phyloP scores from a whole-genome alignment of 768 basidiomycete genomes.

The Dioszegia crocea region DNA sequence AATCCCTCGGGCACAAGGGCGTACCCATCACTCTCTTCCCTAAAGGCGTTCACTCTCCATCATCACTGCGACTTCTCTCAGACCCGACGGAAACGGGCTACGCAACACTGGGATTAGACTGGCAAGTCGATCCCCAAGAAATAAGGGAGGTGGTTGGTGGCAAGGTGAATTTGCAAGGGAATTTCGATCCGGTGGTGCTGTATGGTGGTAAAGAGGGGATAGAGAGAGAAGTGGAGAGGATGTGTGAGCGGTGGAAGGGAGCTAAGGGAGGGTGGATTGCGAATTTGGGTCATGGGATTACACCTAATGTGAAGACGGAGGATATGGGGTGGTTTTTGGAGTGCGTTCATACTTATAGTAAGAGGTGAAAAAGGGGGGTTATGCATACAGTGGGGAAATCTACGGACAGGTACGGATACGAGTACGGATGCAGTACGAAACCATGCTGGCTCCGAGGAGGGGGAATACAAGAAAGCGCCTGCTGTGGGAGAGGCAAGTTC shows the following conservation, averaged over 20 bases:
- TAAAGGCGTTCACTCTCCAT: conserved; percentile 73
- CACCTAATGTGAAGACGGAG: conserved; percentile 90
- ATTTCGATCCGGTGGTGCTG: conserved; percentile 81
- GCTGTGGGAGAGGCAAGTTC: no score
- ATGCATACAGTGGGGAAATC: neutral
- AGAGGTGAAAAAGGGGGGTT: conserved; percentile 9
- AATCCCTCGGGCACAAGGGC: conserved; percentile 55
- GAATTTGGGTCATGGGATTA: conserved; percentile 95
- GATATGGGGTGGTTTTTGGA: conserved; percentile 87
- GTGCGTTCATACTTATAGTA: conserved; percentile 55
- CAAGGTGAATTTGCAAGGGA: conserved; percentile 63
- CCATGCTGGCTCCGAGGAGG: no score
- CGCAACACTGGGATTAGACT: conserved; percentile 86
- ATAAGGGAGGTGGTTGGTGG: conserved; percentile 61
- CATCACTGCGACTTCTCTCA: conserved; percentile 62
- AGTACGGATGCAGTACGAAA: no score
- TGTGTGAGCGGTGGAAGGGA: conserved; percentile 68
- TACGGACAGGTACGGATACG: no score
- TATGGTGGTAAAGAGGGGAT: conserved; percentile 84
- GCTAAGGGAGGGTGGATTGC: conserved; percentile 77
- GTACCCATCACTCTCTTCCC: conserved; percentile 89
- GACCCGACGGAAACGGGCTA: conserved; percentile 61
- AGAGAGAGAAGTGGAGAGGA: conserved; percentile 74
- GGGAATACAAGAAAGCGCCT: no score
- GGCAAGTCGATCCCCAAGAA: conserved; percentile 74